Evolutionary conservation across 1,284 basidiomycete species (phyloP), one percentile per base, ranked within the genome.

Genomic region (Pyrrhoderma lamaoense): DNA sequence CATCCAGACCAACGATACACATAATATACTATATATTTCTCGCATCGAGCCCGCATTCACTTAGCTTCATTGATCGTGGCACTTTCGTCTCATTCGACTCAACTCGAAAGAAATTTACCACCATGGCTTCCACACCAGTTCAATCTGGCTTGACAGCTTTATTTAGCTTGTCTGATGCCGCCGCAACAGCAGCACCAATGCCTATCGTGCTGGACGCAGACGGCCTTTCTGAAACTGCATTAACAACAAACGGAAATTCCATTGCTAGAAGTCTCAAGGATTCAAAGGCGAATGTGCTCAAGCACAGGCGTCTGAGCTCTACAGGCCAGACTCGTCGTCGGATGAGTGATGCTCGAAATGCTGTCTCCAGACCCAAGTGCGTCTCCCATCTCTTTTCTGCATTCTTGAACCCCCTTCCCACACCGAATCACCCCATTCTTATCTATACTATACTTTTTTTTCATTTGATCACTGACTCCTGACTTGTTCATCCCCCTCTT

Each of bases 301-400:
- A 78, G 65, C 78, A 82, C 53, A 81, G 86, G 49, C 70, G 85
- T 25, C 66, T 85, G 35, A 80, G 83, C 13, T 85, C 83, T 0
- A 74, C 78, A 8, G 80, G 82, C 13, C 80, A 83, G 66, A 70
- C 76, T 9, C 77, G 77, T 61, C 73, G 84, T 58, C 72, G 85
- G 53, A 64, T 85, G 58, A 86, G 83, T 64, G 85, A 89, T 64
- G 85, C 85, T 36, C 72, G 82, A 48, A 85, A 87, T 65, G 85
- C 85, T 39, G 80, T 80, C 45, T 71, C 70, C 54, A 72, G 85
- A 57, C 84, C 83, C 53, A 77, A 75, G 83, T 87, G 66, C 70
- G 82, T 83, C 57, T 56, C 54, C 55, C 47, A 45, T 51, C 43
- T 35, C 21, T n/a, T 19, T 60, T 43, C 25, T 42, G 18, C 27